These are phyloP conservation scores for Simplicillium sp. DNA, from an alignment of 2,329 filamentous ascomycete genomes.

Conservation along the genomic window DNA sequence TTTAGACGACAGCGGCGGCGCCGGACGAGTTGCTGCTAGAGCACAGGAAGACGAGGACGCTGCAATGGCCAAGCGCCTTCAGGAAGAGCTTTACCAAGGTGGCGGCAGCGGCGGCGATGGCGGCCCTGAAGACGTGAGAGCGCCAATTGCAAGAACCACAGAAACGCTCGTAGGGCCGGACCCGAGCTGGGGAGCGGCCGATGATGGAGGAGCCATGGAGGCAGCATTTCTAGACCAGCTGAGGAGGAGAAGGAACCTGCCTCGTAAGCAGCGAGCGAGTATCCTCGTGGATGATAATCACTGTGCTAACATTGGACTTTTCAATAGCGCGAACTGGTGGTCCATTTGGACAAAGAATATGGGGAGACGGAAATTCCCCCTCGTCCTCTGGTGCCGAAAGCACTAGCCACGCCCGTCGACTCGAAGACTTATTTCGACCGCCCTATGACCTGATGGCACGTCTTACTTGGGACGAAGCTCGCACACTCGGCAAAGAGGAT, in stretches of 20 bases:
- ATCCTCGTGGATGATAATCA: constrained; percentile 4
- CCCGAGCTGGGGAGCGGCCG: constrained; percentile 34
- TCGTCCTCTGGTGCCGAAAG: constrained; percentile 30
- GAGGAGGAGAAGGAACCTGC: constrained; percentile 30
- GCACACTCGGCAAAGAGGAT: constrained; percentile 74
- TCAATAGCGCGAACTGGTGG: constrained; percentile 15
- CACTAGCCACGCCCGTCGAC: constrained; percentile 59
- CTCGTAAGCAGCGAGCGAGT: constrained; percentile 15
- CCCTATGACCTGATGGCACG: constrained; percentile 83
- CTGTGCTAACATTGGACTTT: background rate
- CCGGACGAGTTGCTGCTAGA: constrained; percentile 27
- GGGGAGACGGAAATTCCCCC: constrained; percentile 18
- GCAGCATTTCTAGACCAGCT: constrained; percentile 58
- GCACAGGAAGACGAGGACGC: constrained; percentile 78
- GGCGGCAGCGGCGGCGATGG: constrained; percentile 30
- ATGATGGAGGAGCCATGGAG: constrained; percentile 46
- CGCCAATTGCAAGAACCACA: constrained; percentile 82
- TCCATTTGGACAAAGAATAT: constrained; percentile 29
- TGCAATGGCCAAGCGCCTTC: constrained; percentile 81
- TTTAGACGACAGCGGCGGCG: constrained; percentile 29
- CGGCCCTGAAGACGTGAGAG: constrained; percentile 59
- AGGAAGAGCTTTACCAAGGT: constrained; percentile 78
- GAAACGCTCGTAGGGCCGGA: constrained; percentile 79
- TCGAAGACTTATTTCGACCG: constrained; percentile 87
- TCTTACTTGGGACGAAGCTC: constrained; percentile 72